Percentiles rank a stretch among this genome's conserved stretches.
phyloP scores from a whole-genome alignment of 148 eudicot genomes.

The Rhododendron vialii region DNA sequence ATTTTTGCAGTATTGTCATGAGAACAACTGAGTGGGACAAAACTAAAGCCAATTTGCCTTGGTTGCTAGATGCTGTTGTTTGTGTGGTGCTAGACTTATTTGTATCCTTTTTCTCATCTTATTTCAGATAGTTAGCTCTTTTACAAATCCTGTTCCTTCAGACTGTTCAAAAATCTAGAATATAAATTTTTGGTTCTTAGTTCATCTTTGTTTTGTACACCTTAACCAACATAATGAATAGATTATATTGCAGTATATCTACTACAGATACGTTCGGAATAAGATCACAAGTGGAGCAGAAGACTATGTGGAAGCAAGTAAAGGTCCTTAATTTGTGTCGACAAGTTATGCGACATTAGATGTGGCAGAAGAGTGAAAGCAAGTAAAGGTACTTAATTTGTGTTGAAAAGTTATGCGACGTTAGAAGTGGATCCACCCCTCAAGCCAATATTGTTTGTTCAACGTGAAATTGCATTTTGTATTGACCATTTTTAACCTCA shows the following conservation, averaged over 20 bases:
- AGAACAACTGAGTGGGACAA: slow-evolving; percentile 57
- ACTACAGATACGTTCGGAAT: slow-evolving; percentile 56
- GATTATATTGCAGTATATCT: slow-evolving; percentile 86
- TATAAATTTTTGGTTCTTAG: not conserved
- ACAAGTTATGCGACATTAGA: not conserved
- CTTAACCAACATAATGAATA: slow-evolving; percentile 37
- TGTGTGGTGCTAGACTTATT: slow-evolving; percentile 81
- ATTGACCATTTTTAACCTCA: not conserved
- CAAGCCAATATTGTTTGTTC: not conserved
- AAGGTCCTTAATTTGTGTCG: slow-evolving; percentile 20
- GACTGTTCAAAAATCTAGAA: not conserved
- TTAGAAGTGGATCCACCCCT: not conserved
- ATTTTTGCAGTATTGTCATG: slow-evolving; percentile 64
- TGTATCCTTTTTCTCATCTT: slow-evolving; percentile 55
- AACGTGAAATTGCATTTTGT: not conserved
- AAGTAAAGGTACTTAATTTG: slow-evolving; percentile 19
- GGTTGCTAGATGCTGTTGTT: slow-evolving; percentile 87
- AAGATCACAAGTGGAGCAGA: slow-evolving; percentile 22
- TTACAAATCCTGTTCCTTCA: not conserved
- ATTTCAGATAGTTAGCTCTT: not conserved
- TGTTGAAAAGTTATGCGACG: not conserved
- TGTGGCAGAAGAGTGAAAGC: slow-evolving; percentile 30
- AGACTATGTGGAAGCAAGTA: slow-evolving; percentile 32
- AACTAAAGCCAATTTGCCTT: slow-evolving; percentile 79
- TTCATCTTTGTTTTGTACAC: not conserved